Evolutionary conservation across 257 asterid species (phyloP), one percentile per base, ranked within the genome.

Genomic region (Forsythia suspensa): DNA sequence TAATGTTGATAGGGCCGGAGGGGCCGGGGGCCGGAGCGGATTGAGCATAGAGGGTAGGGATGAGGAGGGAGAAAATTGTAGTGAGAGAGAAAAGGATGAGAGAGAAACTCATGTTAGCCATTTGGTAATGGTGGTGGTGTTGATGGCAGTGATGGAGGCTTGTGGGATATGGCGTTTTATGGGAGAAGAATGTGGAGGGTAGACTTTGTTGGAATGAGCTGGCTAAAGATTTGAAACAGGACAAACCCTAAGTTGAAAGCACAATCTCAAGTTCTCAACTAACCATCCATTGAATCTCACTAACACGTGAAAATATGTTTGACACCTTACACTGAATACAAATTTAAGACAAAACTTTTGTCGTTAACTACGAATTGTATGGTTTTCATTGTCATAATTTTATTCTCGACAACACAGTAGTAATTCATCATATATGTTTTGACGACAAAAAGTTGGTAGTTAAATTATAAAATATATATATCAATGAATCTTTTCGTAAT

Each of bases 11-110:
- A 1, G 97, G 97, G n/a, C 91, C 97, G 2, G 91, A 0, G 0
- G 97, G 88, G 68, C 90, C 77, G 1, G 97, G 94, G 43, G 86
- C 89, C 0, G 95, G 92, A 51, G 94, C 94, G 0, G 97, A 65
- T 36, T 92, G 92, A 38, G 90, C 88, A 11, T 15, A 6, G 82
- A 81, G 57, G 63, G 80, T 15, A 21, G 80, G 85, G 68, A 46
- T 42, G 73, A 77, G 81, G 79, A 85, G 46, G 72, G 78, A 36
- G 65, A 80, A 44, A 44, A 81, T 75, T 12, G 82, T 68, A 20
- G 78, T 10, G 77, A 69, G 76, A 6, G 87, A 55, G 40, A 84
- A 83, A 80, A 85, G 73, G 85, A 84, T 18, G 82, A 81, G 76
- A 44, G 83, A 7, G 77, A 77, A 72, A 44, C 36, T 8, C 48